Percentiles rank a stretch among this genome's conserved stretches.
phyloP scores from a whole-genome alignment of 2,329 filamentous ascomycete genomes.

The Pestalotiopsis sp. region DNA sequence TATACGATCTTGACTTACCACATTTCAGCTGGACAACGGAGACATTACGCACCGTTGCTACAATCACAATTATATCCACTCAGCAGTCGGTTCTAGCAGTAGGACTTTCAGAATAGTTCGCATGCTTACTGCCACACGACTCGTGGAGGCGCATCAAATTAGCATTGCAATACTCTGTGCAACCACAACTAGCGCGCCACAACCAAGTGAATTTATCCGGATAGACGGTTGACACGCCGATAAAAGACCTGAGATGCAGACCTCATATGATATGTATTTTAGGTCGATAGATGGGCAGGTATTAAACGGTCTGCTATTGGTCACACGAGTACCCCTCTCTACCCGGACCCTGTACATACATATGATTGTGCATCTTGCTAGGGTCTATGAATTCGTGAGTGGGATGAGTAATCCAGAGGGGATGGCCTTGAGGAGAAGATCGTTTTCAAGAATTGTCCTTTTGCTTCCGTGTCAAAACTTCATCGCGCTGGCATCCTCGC shows the following conservation, averaged over 20 bases:
- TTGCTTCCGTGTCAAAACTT: too few relatives aligned
- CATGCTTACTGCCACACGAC: not conserved
- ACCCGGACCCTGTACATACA: too few relatives aligned
- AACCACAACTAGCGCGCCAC: not conserved
- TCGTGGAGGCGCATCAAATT: not conserved
- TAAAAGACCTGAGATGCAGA: not conserved
- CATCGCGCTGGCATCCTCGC: too few relatives aligned
- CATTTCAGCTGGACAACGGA: constrained; percentile 33
- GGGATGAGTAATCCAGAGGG: not conserved
- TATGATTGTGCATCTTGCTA: too few relatives aligned
- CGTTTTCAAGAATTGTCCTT: too few relatives aligned
- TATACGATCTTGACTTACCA: constrained; percentile 13
- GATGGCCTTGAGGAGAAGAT: not conserved
- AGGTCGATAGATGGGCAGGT: not conserved
- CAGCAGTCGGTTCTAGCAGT: not conserved
- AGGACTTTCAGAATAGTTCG: not conserved
- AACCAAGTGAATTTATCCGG: too few relatives aligned
- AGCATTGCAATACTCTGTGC: not conserved
- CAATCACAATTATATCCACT: not conserved
- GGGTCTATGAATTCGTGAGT: too few relatives aligned
- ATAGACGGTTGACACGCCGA: too few relatives aligned
- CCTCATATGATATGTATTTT: not conserved
- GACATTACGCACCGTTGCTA: not conserved
- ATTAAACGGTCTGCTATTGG: too few relatives aligned
- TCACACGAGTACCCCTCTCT: too few relatives aligned